Evolutionary conservation across 371 early-diverging fungal genomes (phyloP), one percentile per base, ranked within the genome.

Genomic region (Apophysomyces elegans): DNA sequence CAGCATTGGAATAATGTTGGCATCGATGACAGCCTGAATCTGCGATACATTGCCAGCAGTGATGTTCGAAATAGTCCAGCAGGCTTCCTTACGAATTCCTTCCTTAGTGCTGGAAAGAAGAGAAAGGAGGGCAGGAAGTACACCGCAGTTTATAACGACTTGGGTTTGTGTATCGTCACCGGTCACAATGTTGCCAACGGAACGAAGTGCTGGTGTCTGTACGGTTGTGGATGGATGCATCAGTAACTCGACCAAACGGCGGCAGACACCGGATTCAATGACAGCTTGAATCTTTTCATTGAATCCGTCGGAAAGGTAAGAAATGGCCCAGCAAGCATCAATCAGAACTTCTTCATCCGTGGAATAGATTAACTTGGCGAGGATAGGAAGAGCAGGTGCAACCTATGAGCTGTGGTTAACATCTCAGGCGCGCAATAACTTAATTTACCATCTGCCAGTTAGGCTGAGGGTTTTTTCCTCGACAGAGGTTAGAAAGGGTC

Each of bases 1-100:
- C 44, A 99, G 86, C 12, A 96, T 91, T 13, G 96, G 96, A 64
- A 99, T 90, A 58, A 99, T 84, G 74, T 93, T 95, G 71, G 91
- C 90, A 60, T 99, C 95, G 72, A 99, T 95, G 37, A 99, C 94
- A 39, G 87, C 88, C 77, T 96, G 93, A 74, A 99, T 96, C 78
- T 99, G 99, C 9, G 77, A 77, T n/a, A 91, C 84, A 66, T 91
- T 96, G 46, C 99, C 99, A n/a, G 99, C 99, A n/a, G 99, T 98
- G 75, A 99, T 96, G 84, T 99, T 99, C 35, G 99, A 99, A 59
- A 99, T 92, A 9, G 99, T 97, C 99, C 99, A 99, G 88, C 99
- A 99, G 16, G 99, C 98, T 80, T 99, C 99, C 84, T 99, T 99
- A 70, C 96, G 92, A 66, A 99, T 95, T 41, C 91, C 93, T 64